These are phyloP conservation scores for Crinitomyces ghanaensis DNA, from an alignment of 805 yeast genomes.

Conservation along the genomic window DNA sequence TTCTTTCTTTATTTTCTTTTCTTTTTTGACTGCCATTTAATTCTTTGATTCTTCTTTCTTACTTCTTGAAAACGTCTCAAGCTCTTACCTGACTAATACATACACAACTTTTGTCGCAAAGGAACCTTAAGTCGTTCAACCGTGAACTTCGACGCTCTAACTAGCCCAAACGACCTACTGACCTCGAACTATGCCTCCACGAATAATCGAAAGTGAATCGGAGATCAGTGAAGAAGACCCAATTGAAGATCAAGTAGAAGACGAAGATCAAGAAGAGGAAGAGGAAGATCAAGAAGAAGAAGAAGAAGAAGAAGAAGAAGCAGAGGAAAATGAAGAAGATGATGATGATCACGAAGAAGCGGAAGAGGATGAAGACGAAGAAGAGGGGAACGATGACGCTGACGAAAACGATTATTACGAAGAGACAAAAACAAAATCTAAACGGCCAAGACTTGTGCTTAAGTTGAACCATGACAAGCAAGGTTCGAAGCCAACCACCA, in stretches of 20 bases:
- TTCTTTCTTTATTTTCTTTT: no score
- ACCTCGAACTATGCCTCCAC: no score
- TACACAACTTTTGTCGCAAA: no score
- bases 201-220: no score
- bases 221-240: constrained; percentile 4
- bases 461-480: neutral
- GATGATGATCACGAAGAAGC: constrained; percentile 10
- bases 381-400: constrained; percentile 20
- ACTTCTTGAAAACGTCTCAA: no score
- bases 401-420: constrained; percentile 21
- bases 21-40: no score
- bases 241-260: constrained; percentile 5
- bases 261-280: constrained; percentile 7
- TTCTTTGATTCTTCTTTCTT: no score
- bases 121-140: no score
- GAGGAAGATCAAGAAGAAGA: constrained; percentile 7
- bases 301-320: constrained; percentile 9
- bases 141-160: no score
- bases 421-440: constrained; percentile 8
- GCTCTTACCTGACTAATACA: no score
- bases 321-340: constrained; percentile 9
- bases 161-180: no score
- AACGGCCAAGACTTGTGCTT: neutral
- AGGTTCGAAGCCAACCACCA: neutral
- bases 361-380: constrained; percentile 16